Evolutionary conservation across 2,329 filamentous ascomycete species (phyloP).

Genomic region (Aspergillus neoniger): DNA sequence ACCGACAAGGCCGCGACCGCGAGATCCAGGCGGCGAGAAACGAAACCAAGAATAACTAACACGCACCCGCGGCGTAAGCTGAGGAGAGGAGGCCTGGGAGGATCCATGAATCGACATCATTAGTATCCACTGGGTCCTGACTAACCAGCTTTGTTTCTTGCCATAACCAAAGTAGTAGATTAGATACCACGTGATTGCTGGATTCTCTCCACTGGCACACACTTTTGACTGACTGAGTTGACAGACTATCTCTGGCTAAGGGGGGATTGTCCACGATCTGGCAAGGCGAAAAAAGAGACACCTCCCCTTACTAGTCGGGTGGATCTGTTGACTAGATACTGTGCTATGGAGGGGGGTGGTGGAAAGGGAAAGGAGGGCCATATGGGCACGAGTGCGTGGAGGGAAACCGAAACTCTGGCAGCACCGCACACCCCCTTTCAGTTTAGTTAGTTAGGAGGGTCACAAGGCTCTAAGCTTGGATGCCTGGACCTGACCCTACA

Average conservation of each 20-base stretch:
- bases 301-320: constrained; percentile 1
- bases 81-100: background rate
- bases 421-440: too few species aligned
- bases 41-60: background rate
- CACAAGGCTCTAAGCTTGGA: constrained; percentile 6
- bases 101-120: background rate
- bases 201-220: background rate
- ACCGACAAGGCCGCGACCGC: constrained; percentile 10
- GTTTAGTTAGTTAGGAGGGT: constrained; percentile 5
- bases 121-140: background rate
- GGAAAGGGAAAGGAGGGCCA: constrained; percentile 1
- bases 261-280: background rate
- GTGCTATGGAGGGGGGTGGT: background rate
- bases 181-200: too few species aligned
- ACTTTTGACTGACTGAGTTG: background rate
- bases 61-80: background rate
- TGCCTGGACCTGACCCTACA: too few species aligned
- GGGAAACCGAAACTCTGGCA: background rate
- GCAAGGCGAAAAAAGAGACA: background rate
- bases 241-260: background rate
- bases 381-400: constrained; percentile 14
- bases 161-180: too few species aligned
- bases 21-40: constrained; percentile 2
- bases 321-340: background rate
- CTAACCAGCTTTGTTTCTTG: background rate